phyloP scores from a whole-genome alignment of 1,284 basidiomycete species.

The Ganoderma boninense region DNA sequence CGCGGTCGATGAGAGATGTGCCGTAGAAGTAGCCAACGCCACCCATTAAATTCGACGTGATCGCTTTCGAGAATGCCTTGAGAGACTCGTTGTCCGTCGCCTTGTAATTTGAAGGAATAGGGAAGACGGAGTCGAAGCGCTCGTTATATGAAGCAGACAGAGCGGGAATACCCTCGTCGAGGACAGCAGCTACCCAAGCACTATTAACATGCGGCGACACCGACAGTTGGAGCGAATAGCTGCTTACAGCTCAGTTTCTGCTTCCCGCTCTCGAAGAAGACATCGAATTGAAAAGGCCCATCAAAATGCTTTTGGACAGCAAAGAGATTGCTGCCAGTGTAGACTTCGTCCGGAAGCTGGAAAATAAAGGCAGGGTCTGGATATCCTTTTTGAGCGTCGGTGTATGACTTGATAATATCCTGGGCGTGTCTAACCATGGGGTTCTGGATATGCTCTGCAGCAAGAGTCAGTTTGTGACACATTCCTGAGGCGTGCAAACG shows the following conservation, averaged over 20 bases:
- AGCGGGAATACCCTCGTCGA: slow-evolving; percentile 75
- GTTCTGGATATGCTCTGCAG: slow-evolving; percentile 71
- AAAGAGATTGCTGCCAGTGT: slow-evolving; percentile 80
- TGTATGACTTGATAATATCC: slow-evolving; percentile 62
- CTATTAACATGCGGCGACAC: neutral
- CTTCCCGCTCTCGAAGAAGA: slow-evolving; percentile 82
- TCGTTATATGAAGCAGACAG: slow-evolving; percentile 68
- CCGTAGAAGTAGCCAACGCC: slow-evolving; percentile 97
- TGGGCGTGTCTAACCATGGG: slow-evolving; percentile 69
- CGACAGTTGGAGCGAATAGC: neutral
- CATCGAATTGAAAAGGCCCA: slow-evolving; percentile 86
- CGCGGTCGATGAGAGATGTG: slow-evolving; percentile 85
- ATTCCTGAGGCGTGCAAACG: neutral
- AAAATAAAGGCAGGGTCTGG: slow-evolving; percentile 87
- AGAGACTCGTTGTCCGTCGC: slow-evolving; percentile 58
- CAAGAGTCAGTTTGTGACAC: neutral
- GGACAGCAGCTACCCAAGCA: slow-evolving; percentile 53
- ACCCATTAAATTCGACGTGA: slow-evolving; percentile 90
- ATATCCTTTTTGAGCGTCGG: slow-evolving; percentile 52
- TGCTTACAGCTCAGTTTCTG: slow-evolving; percentile 68
- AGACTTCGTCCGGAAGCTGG: slow-evolving; percentile 78
- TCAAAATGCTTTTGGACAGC: slow-evolving; percentile 89
- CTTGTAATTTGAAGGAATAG: slow-evolving; percentile 64
- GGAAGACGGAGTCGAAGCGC: slow-evolving; percentile 77
- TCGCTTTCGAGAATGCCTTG: slow-evolving; percentile 81